phyloP scores from a whole-genome alignment of 73 alveolate species.

The Paramecium biaurelia region DNA sequence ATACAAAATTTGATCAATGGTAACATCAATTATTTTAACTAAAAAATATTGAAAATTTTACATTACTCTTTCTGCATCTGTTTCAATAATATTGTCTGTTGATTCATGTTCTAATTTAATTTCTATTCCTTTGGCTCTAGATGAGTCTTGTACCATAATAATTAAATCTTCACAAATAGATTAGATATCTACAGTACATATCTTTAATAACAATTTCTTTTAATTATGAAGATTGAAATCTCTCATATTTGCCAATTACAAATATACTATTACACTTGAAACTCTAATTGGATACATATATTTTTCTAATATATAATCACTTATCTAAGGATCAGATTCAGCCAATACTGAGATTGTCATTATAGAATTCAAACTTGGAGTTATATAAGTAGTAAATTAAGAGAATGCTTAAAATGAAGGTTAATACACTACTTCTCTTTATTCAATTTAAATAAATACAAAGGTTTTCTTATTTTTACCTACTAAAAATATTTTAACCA shows the following conservation, averaged over 20 bases:
- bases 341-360: constrained; percentile 23
- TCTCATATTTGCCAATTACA: constrained; percentile 29
- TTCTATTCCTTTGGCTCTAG: constrained; percentile 37
- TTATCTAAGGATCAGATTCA: not conserved
- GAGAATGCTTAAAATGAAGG: not conserved
- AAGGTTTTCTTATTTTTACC: not conserved
- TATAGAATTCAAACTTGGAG: constrained; percentile 12
- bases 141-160: not conserved
- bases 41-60: not conserved
- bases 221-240: constrained; percentile 27
- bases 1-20: constrained; percentile 23
- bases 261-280: not conserved
- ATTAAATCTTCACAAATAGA: not conserved
- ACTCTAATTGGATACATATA: constrained; percentile 27
- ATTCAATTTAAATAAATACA: constrained; percentile 2
- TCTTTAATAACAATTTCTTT: not conserved
- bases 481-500: not conserved
- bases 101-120: not conserved
- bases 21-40: not conserved
- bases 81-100: not conserved
- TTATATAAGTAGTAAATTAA: not conserved
- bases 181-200: not conserved
- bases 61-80: constrained; percentile 40
- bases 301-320: not conserved
- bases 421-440: not conserved